A percentile compares a stretch with the other conserved stretches of the same genome.
Evolutionary conservation across 257 asterid species (phyloP).

Genomic region (Solanum ahanhuiri): DNA sequence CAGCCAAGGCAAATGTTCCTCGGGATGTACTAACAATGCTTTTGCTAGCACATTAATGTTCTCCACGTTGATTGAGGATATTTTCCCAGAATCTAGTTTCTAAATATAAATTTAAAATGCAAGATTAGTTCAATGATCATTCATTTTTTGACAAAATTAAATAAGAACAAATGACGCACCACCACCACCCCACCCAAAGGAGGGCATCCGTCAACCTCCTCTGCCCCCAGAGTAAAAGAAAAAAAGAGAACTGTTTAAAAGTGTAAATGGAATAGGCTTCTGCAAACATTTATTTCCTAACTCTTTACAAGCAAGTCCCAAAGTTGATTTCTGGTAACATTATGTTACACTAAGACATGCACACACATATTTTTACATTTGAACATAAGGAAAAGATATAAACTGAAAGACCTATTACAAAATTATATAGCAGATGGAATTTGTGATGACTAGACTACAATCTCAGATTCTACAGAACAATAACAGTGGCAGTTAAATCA

Average conservation of each 20-base stretch:
- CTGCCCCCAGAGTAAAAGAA: not conserved
- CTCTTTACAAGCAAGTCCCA: not conserved
- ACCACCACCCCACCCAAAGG: not conserved
- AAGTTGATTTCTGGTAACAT: not conserved
- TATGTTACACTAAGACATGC: not conserved
- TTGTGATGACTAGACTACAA: not conserved
- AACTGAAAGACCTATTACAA: not conserved
- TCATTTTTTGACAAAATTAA: not conserved
- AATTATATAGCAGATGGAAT: not conserved
- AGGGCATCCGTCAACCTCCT: not conserved
- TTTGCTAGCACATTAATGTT: constrained; percentile 52
- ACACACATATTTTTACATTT: not conserved
- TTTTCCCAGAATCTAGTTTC: constrained; percentile 35
- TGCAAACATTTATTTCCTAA: not conserved
- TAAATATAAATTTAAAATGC: constrained; percentile 23
- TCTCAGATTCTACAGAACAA: not conserved
- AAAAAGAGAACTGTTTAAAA: not conserved
- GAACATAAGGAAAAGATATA: not conserved
- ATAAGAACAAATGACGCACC: not conserved
- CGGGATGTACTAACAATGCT: constrained; percentile 30
- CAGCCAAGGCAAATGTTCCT: constrained; percentile 60
- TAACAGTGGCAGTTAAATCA: not conserved
- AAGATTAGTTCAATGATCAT: not conserved
- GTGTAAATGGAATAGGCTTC: not conserved
- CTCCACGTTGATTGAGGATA: constrained; percentile 42